A percentile compares a stretch with the other conserved stretches of the same genome.
Evolutionary conservation across 2,329 filamentous ascomycete genomes (phyloP).

Genomic region (Fusarium tupiense): DNA sequence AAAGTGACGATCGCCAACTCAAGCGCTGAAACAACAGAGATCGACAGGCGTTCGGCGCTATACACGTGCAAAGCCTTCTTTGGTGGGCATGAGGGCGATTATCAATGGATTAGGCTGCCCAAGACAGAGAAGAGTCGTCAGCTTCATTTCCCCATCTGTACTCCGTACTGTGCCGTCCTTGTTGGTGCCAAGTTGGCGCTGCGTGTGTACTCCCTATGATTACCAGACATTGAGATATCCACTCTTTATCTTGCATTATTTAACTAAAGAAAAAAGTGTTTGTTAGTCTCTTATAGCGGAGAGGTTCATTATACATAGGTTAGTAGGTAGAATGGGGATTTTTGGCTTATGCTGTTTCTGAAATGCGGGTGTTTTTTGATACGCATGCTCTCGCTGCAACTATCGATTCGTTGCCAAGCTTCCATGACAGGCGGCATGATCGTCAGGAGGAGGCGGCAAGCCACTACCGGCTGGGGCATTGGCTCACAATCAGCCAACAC

Average conservation of each 20-base stretch:
- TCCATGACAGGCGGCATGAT: slow-evolving; percentile 28
- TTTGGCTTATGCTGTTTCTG: background rate
- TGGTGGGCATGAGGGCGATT: slow-evolving; percentile 22
- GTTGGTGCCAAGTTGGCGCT: background rate
- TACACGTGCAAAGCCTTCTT: slow-evolving; percentile 17
- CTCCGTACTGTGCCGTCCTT: background rate
- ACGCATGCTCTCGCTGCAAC: slow-evolving; percentile 12
- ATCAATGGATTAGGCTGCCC: slow-evolving; percentile 21
- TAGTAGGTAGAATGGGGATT: background rate
- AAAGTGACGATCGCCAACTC: slow-evolving; percentile 35
- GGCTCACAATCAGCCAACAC: slow-evolving; percentile 16
- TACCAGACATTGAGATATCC: background rate
- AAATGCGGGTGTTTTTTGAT: slow-evolving; percentile 21
- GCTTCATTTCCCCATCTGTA: slow-evolving; percentile 35
- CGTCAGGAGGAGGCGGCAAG: slow-evolving; percentile 40
- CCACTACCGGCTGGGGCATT: slow-evolving; percentile 33
- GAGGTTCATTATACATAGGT: background rate
- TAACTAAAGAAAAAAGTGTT: background rate
- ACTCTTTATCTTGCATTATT: background rate
- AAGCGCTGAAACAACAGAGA: slow-evolving; percentile 27
- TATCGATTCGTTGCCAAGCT: slow-evolving; percentile 31
- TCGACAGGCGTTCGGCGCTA: slow-evolving; percentile 21
- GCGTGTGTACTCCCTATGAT: background rate
- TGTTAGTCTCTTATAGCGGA: slow-evolving; percentile 33
- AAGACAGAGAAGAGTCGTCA: slow-evolving; percentile 23